Conservation (phyloP, 169 alveolate species). For the Cyclospora cayetanensis region DNA sequence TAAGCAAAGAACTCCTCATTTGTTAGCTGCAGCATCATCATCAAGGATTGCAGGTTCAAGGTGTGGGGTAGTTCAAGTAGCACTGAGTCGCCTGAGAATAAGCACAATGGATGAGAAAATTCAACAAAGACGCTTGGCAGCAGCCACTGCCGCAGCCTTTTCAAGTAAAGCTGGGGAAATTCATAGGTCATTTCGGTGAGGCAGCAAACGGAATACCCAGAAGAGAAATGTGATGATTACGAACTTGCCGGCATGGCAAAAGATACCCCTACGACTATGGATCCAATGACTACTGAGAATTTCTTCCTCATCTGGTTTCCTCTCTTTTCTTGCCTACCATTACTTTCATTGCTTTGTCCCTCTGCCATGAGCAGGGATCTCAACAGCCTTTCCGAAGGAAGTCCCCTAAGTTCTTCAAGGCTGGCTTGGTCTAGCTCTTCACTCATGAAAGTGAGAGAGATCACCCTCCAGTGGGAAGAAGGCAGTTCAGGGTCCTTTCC, state of each 20-base stretch:
- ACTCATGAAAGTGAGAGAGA: constrained; percentile 86
- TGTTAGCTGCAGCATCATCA: constrained; percentile 87
- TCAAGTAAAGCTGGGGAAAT: no score
- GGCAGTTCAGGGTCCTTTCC: constrained; percentile 62
- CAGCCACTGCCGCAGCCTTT: no score
- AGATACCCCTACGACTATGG: no score
- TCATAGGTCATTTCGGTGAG: no score
- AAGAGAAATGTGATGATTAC: no score
- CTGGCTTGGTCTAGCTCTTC: constrained; percentile 84
- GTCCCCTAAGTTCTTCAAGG: constrained; percentile 78
- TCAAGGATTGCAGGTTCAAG: constrained; percentile 81
- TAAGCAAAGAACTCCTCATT: constrained; percentile 83
- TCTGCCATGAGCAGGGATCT: constrained; percentile 80
- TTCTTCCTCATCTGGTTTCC: no score
- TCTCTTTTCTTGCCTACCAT: constrained; percentile 2
- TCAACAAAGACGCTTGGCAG: background rate
- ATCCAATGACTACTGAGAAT: no score
- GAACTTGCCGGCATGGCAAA: no score
- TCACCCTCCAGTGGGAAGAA: constrained; percentile 82
- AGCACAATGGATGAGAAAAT: background rate
- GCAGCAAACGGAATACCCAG: no score
- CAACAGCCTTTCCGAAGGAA: constrained; percentile 86
- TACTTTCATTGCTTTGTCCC: background rate
- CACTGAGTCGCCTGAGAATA: constrained; percentile 69
- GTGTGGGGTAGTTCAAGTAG: constrained; percentile 79